Base-by-base conservation (phyloP, 805 yeast genomes). In the Cyberlindnera subsufficiens region DNA sequence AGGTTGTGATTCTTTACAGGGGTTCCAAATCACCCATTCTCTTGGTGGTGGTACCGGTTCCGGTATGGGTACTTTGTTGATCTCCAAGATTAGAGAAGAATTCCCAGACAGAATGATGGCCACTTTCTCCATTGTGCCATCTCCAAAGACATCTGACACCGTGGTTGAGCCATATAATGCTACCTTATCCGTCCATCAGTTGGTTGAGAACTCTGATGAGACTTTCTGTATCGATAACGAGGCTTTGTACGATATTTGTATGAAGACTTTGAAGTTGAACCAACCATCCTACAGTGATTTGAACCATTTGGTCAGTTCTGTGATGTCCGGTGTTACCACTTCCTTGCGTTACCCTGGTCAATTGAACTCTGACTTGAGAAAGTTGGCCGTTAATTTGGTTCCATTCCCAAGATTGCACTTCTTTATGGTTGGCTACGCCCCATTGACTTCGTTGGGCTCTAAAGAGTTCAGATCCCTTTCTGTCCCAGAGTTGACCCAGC, bases 11-110 rank as follows among this genome's bases (percentile, higher is more conserved):
- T 97, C 98, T 43, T 77, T 91, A 60, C 99, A 91, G 72, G 99
- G 99, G 51, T 91, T 91, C 73, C 72, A 91, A 55, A 90, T 91
- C 68, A 91, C 96, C 35, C 99, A 91, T 67, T 91, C 98, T 22
- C 78, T 91, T 55, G 98, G 98, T 68, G 99, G 99, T 74, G 99
- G 99, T 78, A 91, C 99, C 40, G 99, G 99, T 63, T 89, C 97
- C 25, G 99, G 99, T 61, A 82, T 91, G 65, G 99, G 98, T 42
- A 89, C 98, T 32, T 74, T 91, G 55, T 76, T 91, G 61, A 78
- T 91, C 59, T 96, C 91, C 69, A 93, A 89, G 61, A 80, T 91
- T 56, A 85, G 96, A 34, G 78, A 81, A 57, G 97, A 91, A 66
- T 91, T 82, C 66, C 96, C 96, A 60, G 95, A 91, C 69, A 91